phyloP scores from a whole-genome alignment of 1,284 basidiomycete genomes.

The Marasmius oreades region DNA sequence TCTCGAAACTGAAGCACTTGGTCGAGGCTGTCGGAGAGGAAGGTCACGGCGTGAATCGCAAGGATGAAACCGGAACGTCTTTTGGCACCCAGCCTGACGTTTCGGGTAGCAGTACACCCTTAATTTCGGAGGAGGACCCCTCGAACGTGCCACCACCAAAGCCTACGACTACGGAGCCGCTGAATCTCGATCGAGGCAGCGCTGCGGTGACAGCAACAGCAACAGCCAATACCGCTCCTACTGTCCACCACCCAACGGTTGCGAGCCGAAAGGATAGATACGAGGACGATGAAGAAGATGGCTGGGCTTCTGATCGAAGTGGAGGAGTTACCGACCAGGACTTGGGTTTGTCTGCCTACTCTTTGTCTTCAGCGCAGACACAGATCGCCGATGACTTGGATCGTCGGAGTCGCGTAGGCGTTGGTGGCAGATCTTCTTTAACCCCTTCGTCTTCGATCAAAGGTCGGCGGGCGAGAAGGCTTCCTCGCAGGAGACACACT shows the following conservation, averaged over 20 bases:
- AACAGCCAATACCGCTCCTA: too few species aligned
- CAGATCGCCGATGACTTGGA: not conserved
- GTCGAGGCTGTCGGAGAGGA: not conserved
- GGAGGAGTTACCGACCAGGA: not conserved
- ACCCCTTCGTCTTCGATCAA: not conserved
- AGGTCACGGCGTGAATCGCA: not conserved
- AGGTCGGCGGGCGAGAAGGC: not conserved
- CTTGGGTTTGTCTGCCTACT: not conserved
- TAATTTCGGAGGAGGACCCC: too few species aligned
- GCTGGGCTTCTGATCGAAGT: slow-evolving; percentile 2
- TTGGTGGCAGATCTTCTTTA: not conserved
- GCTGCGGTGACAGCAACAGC: not conserved
- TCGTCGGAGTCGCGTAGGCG: not conserved
- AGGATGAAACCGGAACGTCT: not conserved
- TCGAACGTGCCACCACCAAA: too few species aligned
- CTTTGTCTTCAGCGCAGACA: not conserved
- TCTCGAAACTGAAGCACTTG: not conserved
- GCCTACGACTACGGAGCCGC: not conserved
- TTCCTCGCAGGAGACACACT: not conserved
- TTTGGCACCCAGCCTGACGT: not conserved
- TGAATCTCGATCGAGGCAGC: not conserved
- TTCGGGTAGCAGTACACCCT: not conserved
- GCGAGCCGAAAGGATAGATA: not conserved
- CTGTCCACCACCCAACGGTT: too few species aligned
- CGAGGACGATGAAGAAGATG: slow-evolving; percentile 1